Evolutionary conservation across 75 land plant genomes (phyloP), one percentile per base, ranked within the genome.

Genomic region (Sequoiadendron giganteum): DNA sequence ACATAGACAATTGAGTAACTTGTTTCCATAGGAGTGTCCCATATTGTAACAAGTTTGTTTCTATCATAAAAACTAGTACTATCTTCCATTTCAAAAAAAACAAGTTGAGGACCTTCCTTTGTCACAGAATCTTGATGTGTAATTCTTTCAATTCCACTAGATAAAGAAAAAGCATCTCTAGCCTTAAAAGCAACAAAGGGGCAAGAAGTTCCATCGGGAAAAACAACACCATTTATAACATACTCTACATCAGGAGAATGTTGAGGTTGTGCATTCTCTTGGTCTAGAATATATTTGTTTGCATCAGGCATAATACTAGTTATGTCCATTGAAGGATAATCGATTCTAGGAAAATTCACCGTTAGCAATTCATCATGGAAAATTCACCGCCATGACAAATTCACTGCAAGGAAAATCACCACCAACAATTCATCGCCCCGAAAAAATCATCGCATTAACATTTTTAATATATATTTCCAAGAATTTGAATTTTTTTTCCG

Each of bases 301-400:
- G 82, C 30, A 65, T 87, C 73, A 10, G 86, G 52, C 81, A 82
- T n/a, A n/a, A 3, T 89, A 42, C 56, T 45, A 3, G 1, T 55
- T 43, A 83, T 54, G 4, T 79, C 90, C 45, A 73, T 79, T 52
- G 88, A 45, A 86, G 54, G 19, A 90, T 88, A 84, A 39, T 88
- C 89, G n/a, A n/a, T n/a, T n/a, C n/a, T n/a, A n/a, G n/a, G n/a
- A n/a, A n/a, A n/a, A n/a, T n/a, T n/a, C n/a, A n/a, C n/a, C n/a
- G n/a, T n/a, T n/a, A n/a, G n/a, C n/a, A n/a, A n/a, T n/a, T n/a
- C n/a, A n/a, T n/a, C n/a, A n/a, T n/a, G n/a, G n/a, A n/a, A n/a
- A n/a, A n/a, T n/a, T n/a, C n/a, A n/a, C n/a, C n/a, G n/a, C n/a
- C n/a, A n/a, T n/a, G n/a, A n/a, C n/a, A n/a, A n/a, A n/a, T n/a